A percentile compares a stretch with the other conserved stretches of the same genome.
These are phyloP conservation scores for Cytospora chrysosperma DNA, from an alignment of 2,329 filamentous ascomycete species.

Conservation along the genomic window DNA sequence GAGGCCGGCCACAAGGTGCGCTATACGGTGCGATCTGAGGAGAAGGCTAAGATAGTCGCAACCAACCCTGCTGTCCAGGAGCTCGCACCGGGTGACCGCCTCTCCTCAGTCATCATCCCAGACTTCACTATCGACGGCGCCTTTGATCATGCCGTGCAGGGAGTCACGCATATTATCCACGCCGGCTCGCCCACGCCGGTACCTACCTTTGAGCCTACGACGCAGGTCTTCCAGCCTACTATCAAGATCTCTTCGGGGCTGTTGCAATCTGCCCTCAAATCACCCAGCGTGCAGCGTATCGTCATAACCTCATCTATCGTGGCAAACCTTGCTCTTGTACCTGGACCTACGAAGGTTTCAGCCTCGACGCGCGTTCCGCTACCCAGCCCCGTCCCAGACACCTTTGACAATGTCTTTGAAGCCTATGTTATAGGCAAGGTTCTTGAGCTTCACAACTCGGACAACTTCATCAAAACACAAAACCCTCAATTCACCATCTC, in stretches of 20 bases:
- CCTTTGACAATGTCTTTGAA: constrained; percentile 24
- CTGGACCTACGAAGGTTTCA: constrained; percentile 19
- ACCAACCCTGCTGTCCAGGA: constrained; percentile 29
- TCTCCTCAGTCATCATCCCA: constrained; percentile 28
- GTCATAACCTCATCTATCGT: constrained; percentile 32
- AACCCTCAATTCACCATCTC: constrained; percentile 30
- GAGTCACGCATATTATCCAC: constrained; percentile 31
- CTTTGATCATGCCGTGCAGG: constrained; percentile 29
- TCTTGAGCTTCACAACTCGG: constrained; percentile 27
- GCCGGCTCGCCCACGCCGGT: constrained; percentile 29
- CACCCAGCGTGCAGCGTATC: constrained; percentile 27
- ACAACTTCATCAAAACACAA: constrained; percentile 27
- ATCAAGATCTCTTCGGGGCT: constrained; percentile 26
- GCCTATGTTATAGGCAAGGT: constrained; percentile 29
- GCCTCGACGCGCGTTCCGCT: constrained; percentile 27
- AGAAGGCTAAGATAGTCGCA: constrained; percentile 27
- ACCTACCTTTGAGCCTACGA: constrained; percentile 18
- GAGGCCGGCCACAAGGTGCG: constrained; percentile 30
- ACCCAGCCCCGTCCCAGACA: constrained; percentile 24
- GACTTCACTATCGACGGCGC: constrained; percentile 29
- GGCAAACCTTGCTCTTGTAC: constrained; percentile 24
- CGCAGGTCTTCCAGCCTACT: constrained; percentile 23
- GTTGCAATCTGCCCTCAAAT: constrained; percentile 28
- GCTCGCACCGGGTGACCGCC: constrained; percentile 22
- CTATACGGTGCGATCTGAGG: constrained; percentile 29